A percentile compares a stretch with the other conserved stretches of the same genome.
Conservation (phyloP, 352 stramenopile genomes). For the Phytopythium helicoides region DNA sequence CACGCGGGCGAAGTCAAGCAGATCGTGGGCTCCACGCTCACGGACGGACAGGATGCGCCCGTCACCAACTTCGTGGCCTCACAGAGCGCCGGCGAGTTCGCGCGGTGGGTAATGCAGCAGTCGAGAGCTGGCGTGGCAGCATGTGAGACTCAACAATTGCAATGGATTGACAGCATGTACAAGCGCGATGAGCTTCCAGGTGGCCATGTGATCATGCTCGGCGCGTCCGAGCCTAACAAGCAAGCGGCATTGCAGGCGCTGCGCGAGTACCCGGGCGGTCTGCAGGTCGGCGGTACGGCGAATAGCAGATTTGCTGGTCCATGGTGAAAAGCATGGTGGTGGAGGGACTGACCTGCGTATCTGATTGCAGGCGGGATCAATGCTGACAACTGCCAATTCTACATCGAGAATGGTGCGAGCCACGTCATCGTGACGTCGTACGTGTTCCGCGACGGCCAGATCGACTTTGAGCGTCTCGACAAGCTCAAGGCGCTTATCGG, state of each 20-base stretch:
- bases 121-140: too few relatives aligned
- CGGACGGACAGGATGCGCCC: conserved; percentile 68
- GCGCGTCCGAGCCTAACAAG: conserved; percentile 89
- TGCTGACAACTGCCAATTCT: conserved; percentile 92
- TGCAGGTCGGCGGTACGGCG: conserved; percentile 93
- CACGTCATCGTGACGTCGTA: conserved; percentile 99
- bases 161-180: conserved; percentile 89
- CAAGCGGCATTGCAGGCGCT: conserved; percentile 87
- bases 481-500: conserved; percentile 66
- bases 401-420: conserved; percentile 93
- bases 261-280: conserved; percentile 84
- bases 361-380: conserved; percentile 76
- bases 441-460: conserved; percentile 93
- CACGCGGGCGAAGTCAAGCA: conserved; percentile 98
- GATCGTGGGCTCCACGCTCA: conserved; percentile 97
- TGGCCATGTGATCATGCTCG: conserved; percentile 98
- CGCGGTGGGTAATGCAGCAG: conserved; percentile 36
- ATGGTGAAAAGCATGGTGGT: background rate
- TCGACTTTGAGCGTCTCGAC: conserved; percentile 82
- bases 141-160: too few relatives aligned
- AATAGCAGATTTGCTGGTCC: too few relatives aligned
- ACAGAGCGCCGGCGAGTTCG: conserved; percentile 71
- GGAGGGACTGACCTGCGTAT: background rate
- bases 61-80: conserved; percentile 93
- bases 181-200: conserved; percentile 84